These are phyloP conservation scores for Prunus mume DNA, from an alignment of 306 rosid genomes.

Conservation along the genomic window DNA sequence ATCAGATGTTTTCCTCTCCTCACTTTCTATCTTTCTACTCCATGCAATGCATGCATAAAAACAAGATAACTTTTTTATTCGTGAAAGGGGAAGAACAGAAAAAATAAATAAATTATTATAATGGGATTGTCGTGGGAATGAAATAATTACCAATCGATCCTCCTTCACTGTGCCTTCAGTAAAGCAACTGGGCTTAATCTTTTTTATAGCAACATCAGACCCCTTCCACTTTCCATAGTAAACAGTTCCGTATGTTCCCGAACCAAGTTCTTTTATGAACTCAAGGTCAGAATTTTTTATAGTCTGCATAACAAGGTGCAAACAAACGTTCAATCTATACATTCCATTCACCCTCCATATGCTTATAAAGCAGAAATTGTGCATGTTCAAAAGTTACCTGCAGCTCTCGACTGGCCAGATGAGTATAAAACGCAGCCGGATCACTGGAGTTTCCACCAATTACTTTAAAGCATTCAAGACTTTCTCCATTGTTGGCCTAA, in stretches of 20 bases:
- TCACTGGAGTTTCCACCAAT: constrained; percentile 20
- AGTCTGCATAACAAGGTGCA: constrained; percentile 14
- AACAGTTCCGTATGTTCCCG: constrained; percentile 37
- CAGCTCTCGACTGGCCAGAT: constrained; percentile 26
- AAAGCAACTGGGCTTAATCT: constrained; percentile 33
- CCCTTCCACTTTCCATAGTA: constrained; percentile 39
- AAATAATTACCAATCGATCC: constrained; percentile 27
- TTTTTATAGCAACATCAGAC: constrained; percentile 32
- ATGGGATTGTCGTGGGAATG: not conserved
- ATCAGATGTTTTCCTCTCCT: not conserved
- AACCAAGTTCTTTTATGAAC: constrained; percentile 33
- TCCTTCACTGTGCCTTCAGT: constrained; percentile 17
- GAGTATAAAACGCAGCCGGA: constrained; percentile 7
- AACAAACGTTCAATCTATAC: not conserved
- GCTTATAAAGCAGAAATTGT: not conserved
- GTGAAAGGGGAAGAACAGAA: not conserved
- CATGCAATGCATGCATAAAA: not conserved
- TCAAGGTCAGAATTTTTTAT: constrained; percentile 30
- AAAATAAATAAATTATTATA: not conserved
- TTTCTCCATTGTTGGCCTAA: constrained; percentile 19
- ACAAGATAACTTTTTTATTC: not conserved
- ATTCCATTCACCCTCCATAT: not conserved
- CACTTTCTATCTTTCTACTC: not conserved
- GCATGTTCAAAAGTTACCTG: constrained; percentile 21
- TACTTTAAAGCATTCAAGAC: constrained; percentile 1